Percentiles rank a stretch among this genome's conserved stretches.
Evolutionary conservation across 306 rosid species (phyloP).

Genomic region (Prunus dulcis): DNA sequence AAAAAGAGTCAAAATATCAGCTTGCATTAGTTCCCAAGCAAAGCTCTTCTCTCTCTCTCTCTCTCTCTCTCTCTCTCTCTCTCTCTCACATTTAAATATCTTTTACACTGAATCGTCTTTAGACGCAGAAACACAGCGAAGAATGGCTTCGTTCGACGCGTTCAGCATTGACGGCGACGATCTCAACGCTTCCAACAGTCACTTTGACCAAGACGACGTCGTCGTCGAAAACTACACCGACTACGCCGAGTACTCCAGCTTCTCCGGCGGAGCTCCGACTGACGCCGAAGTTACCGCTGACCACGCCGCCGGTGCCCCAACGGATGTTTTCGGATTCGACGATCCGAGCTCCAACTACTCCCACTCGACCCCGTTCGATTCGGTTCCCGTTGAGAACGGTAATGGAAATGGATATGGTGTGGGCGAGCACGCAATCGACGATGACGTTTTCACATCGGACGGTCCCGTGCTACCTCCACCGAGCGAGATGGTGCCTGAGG

Average conservation of each 20-base stretch:
- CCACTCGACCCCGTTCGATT: slow-evolving; percentile 70
- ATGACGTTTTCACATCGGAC: slow-evolving; percentile 64
- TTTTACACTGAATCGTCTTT: slow-evolving; percentile 1
- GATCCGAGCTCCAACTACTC: slow-evolving; percentile 70
- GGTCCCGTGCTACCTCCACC: slow-evolving; percentile 94
- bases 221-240: slow-evolving; percentile 52
- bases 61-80: not conserved
- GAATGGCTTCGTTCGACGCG: slow-evolving; percentile 79
- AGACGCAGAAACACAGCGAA: slow-evolving; percentile 25
- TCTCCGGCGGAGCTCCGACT: slow-evolving; percentile 40
- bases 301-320: slow-evolving; percentile 48
- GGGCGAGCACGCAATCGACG: slow-evolving; percentile 37
- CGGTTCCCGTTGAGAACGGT: slow-evolving; percentile 63
- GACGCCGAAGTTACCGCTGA: slow-evolving; percentile 58
- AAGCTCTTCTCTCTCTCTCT: not conserved
- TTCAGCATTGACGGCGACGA: slow-evolving; percentile 73
- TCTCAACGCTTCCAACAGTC: slow-evolving; percentile 44
- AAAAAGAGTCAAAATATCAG: slow-evolving; percentile 7
- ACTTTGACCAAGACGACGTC: slow-evolving; percentile 39
- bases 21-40: slow-evolving; percentile 15
- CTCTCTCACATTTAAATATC: not conserved
- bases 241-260: slow-evolving; percentile 51
- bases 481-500: slow-evolving; percentile 68
- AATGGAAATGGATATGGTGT: slow-evolving; percentile 54
- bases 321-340: slow-evolving; percentile 71